Percentiles rank a stretch among this genome's conserved stretches.
Evolutionary conservation across 768 basidiomycete genomes (phyloP).

Genomic region (Termitomyces sp.): DNA sequence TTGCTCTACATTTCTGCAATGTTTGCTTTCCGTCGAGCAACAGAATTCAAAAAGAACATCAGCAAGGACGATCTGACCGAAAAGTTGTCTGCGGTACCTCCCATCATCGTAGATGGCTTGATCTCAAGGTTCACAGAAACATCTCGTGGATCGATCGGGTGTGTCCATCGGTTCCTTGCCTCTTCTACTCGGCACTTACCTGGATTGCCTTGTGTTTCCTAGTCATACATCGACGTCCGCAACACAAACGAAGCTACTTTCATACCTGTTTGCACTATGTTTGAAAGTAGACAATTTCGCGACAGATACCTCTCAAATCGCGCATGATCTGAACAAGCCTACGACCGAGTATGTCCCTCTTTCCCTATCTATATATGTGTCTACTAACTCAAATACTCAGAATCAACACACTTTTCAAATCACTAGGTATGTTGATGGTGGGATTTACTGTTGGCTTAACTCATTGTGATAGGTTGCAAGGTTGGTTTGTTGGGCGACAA

Average conservation of each 20-base stretch:
- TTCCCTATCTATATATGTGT: neutral
- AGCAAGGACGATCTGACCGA: slow-evolving; percentile 52
- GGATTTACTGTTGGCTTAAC: slow-evolving; percentile 3
- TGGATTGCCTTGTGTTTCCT: neutral
- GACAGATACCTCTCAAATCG: slow-evolving; percentile 62
- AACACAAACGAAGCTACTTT: slow-evolving; percentile 67
- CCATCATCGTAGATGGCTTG: slow-evolving; percentile 67
- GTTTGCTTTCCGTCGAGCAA: slow-evolving; percentile 59
- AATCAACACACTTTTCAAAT: slow-evolving; percentile 69
- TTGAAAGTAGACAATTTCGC: slow-evolving; percentile 77
- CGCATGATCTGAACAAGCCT: slow-evolving; percentile 70
- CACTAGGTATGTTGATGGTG: slow-evolving; percentile 48
- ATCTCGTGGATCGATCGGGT: slow-evolving; percentile 64
- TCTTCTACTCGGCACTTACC: slow-evolving; percentile 3
- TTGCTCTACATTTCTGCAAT: slow-evolving; percentile 81
- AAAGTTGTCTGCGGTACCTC: slow-evolving; percentile 55
- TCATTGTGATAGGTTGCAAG: slow-evolving; percentile 57
- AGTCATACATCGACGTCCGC: slow-evolving; percentile 61
- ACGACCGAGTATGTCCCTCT: slow-evolving; percentile 51
- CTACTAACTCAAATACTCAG: slow-evolving; percentile 18
- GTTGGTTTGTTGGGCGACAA: slow-evolving; percentile 50
- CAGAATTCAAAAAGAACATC: slow-evolving; percentile 33
- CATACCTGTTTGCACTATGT: slow-evolving; percentile 79
- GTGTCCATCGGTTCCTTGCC: neutral
- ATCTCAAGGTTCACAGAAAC: slow-evolving; percentile 79